Conservation (phyloP, 2,329 filamentous ascomycete species). For the Fusarium chlamydosporum region DNA sequence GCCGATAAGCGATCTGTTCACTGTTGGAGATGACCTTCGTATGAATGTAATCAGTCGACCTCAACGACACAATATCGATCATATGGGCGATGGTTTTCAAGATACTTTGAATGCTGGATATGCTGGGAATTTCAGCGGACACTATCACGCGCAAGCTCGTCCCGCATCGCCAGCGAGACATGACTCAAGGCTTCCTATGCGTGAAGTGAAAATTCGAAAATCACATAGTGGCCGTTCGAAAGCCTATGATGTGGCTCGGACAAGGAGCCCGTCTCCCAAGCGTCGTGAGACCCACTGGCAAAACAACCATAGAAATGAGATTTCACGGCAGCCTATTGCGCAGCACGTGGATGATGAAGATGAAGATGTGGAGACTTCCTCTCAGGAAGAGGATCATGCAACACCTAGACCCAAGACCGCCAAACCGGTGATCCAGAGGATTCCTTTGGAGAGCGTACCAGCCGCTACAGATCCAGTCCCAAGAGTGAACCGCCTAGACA, state of each 20-base stretch:
- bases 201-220: conserved; percentile 54
- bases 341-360: conserved; percentile 49
- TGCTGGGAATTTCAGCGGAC: conserved; percentile 31
- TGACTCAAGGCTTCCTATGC: conserved; percentile 58
- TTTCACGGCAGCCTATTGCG: conserved; percentile 36
- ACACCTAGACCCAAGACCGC: conserved; percentile 47
- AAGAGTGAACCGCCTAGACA: conserved; percentile 44
- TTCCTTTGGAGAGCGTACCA: conserved; percentile 45
- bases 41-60: conserved; percentile 55
- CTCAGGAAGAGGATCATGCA: conserved; percentile 44
- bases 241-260: conserved; percentile 39
- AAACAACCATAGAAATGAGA: conserved; percentile 34
- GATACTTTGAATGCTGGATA: conserved; percentile 40
- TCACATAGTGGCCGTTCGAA: conserved; percentile 46
- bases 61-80: conserved; percentile 46
- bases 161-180: conserved; percentile 47
- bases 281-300: conserved; percentile 43
- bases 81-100: conserved; percentile 56
- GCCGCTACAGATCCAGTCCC: conserved; percentile 18
- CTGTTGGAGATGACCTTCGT: conserved; percentile 56
- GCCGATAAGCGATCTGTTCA: conserved; percentile 36
- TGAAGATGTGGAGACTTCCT: conserved; percentile 42
- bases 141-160: conserved; percentile 36
- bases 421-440: conserved; percentile 38
- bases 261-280: conserved; percentile 50